Conservation (phyloP, 2,329 filamentous ascomycete species). For the Hirsutella thompsonii region DNA sequence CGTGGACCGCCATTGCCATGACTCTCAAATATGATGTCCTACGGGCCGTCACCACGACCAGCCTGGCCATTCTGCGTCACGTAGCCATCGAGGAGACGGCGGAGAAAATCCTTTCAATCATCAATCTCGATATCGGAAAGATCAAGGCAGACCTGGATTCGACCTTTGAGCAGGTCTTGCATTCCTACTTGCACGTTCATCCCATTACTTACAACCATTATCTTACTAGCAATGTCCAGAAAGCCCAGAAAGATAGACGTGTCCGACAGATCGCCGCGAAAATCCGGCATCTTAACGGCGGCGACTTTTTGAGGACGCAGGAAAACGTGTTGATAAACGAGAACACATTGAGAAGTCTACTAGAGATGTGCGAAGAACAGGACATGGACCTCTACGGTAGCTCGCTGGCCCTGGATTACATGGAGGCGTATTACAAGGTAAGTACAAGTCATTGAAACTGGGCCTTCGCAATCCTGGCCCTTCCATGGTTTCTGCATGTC, state of each 20-base stretch:
- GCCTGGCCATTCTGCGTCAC: conserved; percentile 3
- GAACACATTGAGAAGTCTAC: neutral
- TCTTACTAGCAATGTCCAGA: conserved; percentile 25
- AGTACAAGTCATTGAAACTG: neutral
- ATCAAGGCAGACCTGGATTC: conserved; percentile 16
- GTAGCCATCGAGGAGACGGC: conserved; percentile 8
- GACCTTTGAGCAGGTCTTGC: conserved; percentile 31
- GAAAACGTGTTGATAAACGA: neutral
- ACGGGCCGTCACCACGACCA: conserved; percentile 5
- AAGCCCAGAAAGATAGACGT: conserved; percentile 8
- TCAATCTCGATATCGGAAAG: conserved; percentile 9
- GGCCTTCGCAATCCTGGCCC: too few species aligned
- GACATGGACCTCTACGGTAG: conserved; percentile 2
- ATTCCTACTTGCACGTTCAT: conserved; percentile 26
- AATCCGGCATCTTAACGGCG: neutral
- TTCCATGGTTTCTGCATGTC: too few species aligned
- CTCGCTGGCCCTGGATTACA: conserved; percentile 17
- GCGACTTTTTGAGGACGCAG: too few species aligned
- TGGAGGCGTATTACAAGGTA: conserved; percentile 28
- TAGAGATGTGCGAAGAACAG: too few species aligned
- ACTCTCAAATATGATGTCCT: conserved; percentile 1
- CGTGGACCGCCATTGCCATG: conserved; percentile 35
- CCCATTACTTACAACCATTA: conserved; percentile 42
- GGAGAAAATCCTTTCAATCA: conserved; percentile 4
- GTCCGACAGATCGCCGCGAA: neutral